Evolutionary conservation across 1,284 basidiomycete genomes (phyloP).

Genomic region (Mycosarcoma mackinlayi): DNA sequence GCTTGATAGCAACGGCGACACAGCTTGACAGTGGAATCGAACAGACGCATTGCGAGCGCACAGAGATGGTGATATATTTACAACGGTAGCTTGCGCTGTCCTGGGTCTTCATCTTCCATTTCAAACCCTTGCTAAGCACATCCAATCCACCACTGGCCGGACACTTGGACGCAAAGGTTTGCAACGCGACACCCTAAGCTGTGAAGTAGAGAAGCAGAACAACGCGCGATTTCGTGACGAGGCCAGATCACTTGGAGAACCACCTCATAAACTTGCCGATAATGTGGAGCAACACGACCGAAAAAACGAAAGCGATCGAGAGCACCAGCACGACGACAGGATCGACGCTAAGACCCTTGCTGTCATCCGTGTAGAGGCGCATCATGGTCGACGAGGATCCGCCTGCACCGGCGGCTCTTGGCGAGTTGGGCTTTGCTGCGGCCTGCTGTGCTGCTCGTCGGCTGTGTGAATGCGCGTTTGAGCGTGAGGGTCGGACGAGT

Average conservation of each 20-base stretch:
- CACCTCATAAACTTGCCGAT: constrained; percentile 91
- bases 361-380: constrained; percentile 93
- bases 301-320: constrained; percentile 96
- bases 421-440: constrained; percentile 83
- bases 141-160: too few species aligned
- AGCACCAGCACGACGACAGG: constrained; percentile 97
- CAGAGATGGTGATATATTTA: too few species aligned
- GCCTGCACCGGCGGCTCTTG: constrained; percentile 92
- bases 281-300: constrained; percentile 98
- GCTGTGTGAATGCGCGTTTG: constrained; percentile 11
- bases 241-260: constrained; percentile 77
- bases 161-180: too few species aligned
- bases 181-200: too few species aligned
- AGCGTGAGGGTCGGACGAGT: neutral
- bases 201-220: too few species aligned
- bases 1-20: too few species aligned
- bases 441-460: constrained; percentile 77
- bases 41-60: too few species aligned
- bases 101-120: too few species aligned
- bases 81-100: too few species aligned
- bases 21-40: too few species aligned
- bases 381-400: constrained; percentile 98
- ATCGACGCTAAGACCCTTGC: constrained; percentile 96
- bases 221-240: too few species aligned
- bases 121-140: too few species aligned